phyloP scores from a whole-genome alignment of 768 basidiomycete species.

The Hypholoma fasciculare region DNA sequence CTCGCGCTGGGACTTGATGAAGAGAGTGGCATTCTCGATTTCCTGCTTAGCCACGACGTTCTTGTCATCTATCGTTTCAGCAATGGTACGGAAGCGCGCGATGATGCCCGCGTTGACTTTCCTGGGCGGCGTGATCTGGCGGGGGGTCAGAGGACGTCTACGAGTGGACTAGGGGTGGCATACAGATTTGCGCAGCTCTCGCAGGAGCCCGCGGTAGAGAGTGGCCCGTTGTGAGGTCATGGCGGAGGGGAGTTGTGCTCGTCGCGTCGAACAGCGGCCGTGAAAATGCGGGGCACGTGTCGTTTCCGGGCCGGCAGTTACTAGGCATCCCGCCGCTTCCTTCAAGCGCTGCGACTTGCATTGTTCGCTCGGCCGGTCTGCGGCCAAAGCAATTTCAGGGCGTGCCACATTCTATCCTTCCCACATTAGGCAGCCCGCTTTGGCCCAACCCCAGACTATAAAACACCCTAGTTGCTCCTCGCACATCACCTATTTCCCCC shows the following conservation, averaged over 20 bases:
- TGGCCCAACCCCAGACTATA: constrained; percentile 13
- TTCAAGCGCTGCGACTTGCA: not conserved
- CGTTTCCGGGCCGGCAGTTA: too few species aligned
- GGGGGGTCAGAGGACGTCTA: not conserved
- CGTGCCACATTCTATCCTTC: not conserved
- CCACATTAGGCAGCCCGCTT: not conserved
- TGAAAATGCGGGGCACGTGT: not conserved
- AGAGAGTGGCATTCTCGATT: constrained; percentile 60
- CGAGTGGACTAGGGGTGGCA: constrained; percentile 14
- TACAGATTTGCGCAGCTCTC: constrained; percentile 57
- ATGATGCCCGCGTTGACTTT: constrained; percentile 44
- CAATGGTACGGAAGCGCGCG: constrained; percentile 53
- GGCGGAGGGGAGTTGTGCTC: not conserved
- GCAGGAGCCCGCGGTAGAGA: constrained; percentile 52
- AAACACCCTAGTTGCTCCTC: constrained; percentile 1
- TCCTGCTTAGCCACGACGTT: constrained; percentile 39
- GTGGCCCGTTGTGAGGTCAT: constrained; percentile 34
- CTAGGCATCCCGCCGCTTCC: not conserved
- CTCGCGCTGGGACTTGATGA: constrained; percentile 71
- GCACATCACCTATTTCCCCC: too few species aligned
- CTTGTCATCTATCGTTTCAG: constrained; percentile 39
- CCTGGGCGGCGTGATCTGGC: constrained; percentile 30
- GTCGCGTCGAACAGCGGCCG: not conserved
- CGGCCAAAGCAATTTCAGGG: not conserved
- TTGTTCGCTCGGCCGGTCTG: not conserved